phyloP scores from a whole-genome alignment of 805 yeast genomes.

The Sungouiella thailandica region DNA sequence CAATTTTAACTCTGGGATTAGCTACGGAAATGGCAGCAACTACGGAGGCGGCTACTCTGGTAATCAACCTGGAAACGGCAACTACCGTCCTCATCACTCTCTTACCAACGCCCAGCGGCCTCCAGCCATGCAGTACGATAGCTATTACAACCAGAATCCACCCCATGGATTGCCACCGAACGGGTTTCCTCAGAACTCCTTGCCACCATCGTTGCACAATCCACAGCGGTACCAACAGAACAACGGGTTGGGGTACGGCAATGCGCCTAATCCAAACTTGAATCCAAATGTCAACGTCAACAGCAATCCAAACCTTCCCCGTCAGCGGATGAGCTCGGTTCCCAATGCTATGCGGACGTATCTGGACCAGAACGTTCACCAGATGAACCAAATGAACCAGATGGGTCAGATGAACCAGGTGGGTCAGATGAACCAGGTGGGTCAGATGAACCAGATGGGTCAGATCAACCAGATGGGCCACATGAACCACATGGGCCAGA shows the following conservation, averaged over 20 bases:
- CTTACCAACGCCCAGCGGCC: conserved; percentile 8
- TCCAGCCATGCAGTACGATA: conserved; percentile 4
- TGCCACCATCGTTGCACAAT: conserved; percentile 23
- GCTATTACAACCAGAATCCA: conserved; percentile 22
- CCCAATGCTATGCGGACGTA: conserved; percentile 11
- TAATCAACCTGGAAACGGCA: background rate
- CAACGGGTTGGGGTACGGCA: too few species aligned
- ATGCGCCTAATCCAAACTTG: background rate
- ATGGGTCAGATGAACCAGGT: too few species aligned
- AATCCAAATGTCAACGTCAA: background rate
- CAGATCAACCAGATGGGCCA: conserved; percentile 2
- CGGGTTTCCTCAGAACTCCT: conserved; percentile 21
- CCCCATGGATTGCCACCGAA: conserved; percentile 29
- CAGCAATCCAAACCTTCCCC: conserved; percentile 1
- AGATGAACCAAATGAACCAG: conserved; percentile 3
- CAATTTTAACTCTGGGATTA: too few species aligned
- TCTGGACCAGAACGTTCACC: conserved; percentile 5
- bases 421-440: too few species aligned
- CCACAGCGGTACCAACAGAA: conserved; percentile 20
- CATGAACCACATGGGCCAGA: background rate
- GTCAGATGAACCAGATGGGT: conserved; percentile 1
- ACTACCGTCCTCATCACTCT: conserved; percentile 3
- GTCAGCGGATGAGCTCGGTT: conserved; percentile 12
- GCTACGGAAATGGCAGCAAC: background rate
- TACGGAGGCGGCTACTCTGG: background rate